These are phyloP conservation scores for Coniferiporia sulphurascens DNA, from an alignment of 1,284 basidiomycete species.

Conservation along the genomic window DNA sequence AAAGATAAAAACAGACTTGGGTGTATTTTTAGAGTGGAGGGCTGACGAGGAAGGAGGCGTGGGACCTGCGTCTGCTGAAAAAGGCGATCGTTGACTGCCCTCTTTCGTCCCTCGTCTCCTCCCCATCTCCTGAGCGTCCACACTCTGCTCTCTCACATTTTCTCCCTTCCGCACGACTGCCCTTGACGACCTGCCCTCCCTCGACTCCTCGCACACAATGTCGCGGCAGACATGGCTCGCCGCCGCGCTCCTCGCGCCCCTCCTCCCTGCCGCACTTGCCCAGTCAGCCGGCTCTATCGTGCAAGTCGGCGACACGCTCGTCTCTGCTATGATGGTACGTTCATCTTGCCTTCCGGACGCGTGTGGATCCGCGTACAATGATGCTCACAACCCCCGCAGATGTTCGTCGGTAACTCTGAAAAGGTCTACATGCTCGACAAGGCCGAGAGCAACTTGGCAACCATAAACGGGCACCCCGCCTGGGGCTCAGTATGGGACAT, in stretches of 20 bases:
- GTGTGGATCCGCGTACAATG: background rate
- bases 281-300: constrained; percentile 21
- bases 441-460: constrained; percentile 47
- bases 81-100: background rate
- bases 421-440: constrained; percentile 47
- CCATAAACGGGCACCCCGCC: constrained; percentile 41
- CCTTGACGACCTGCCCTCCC: background rate
- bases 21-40: background rate
- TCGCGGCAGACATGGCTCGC: constrained; percentile 8
- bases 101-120: background rate
- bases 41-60: background rate
- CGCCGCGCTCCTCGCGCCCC: constrained; percentile 4
- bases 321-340: constrained; percentile 25
- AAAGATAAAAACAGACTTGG: background rate
- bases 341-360: constrained; percentile 4
- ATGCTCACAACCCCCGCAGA: constrained; percentile 25
- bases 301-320: constrained; percentile 20
- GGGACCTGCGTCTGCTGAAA: background rate
- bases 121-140: background rate
- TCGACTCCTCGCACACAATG: background rate
- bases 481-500: constrained; percentile 48
- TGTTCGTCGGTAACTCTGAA: constrained; percentile 40
- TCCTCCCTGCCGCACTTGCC: constrained; percentile 13
- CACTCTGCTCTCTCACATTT: background rate
- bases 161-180: background rate